A percentile compares a stretch with the other conserved stretches of the same genome.
Evolutionary conservation across 495 filamentous ascomycete genomes (phyloP).

Genomic region (Annulohypoxylon stygium): DNA sequence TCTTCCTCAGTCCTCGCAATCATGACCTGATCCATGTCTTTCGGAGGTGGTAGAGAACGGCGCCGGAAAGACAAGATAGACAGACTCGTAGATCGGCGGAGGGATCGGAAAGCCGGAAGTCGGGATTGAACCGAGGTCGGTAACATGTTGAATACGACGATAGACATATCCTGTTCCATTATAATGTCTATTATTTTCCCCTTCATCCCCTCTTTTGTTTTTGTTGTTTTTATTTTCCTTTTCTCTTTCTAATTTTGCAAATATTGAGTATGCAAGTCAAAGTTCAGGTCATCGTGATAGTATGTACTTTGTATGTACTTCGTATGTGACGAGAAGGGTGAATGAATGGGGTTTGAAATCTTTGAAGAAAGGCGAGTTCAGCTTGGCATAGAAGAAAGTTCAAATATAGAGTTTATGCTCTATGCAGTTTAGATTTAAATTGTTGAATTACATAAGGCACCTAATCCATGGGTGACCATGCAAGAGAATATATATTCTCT

Average conservation of each 20-base stretch:
- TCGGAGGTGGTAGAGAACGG: constrained; percentile 10
- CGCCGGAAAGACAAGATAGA: constrained; percentile 39
- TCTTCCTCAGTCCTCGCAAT: constrained; percentile 28
- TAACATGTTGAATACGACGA: constrained; percentile 49
- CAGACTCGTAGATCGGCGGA: constrained; percentile 45
- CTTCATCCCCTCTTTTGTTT: not conserved
- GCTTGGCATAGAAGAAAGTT: constrained; percentile 24
- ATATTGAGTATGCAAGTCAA: constrained; percentile 10
- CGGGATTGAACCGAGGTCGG: constrained; percentile 49
- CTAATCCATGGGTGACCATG: not conserved
- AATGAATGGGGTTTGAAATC: not conserved
- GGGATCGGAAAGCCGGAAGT: constrained; percentile 43
- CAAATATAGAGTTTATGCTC: constrained; percentile 9
- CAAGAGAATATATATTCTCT: not conserved
- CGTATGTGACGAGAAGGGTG: not conserved
- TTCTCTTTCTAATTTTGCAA: not conserved
- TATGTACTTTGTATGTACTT: not conserved
- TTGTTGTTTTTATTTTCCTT: constrained; percentile 2
- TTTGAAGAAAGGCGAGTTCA: not conserved
- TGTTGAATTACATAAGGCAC: not conserved
- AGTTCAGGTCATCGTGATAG: constrained; percentile 1
- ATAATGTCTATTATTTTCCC: constrained; percentile 25
- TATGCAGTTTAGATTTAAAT: constrained; percentile 14
- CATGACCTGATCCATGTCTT: constrained; percentile 29
- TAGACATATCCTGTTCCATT: constrained; percentile 47